Percentiles rank a stretch among this genome's conserved stretches.
phyloP scores from a whole-genome alignment of 225 moss, liverwort and hornwort genomes.

The Anthoceros angustus region DNA sequence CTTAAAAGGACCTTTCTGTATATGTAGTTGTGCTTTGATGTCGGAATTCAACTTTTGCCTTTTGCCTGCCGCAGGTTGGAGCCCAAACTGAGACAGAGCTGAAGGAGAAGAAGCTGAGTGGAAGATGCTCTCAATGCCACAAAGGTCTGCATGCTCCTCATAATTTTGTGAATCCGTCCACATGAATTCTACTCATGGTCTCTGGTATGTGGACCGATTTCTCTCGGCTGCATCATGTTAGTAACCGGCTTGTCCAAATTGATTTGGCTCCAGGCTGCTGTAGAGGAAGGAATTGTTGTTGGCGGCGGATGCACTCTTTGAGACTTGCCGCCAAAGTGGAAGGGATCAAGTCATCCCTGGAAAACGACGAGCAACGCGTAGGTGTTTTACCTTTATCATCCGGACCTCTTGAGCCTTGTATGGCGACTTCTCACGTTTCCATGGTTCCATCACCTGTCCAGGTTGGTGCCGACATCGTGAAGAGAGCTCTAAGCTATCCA shows the following conservation, averaged over 20 bases:
- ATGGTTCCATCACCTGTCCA: neutral
- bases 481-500: conserved; percentile 72
- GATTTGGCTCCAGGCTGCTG: conserved; percentile 37
- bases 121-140: conserved; percentile 96
- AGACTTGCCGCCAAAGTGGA: conserved; percentile 82
- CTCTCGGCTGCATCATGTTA: neutral
- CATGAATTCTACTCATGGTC: neutral
- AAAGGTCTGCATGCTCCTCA: conserved; percentile 19
- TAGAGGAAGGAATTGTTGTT: conserved; percentile 93
- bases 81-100: conserved; percentile 93
- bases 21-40: neutral
- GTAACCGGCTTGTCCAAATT: neutral
- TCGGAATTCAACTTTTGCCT: neutral
- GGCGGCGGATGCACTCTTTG: conserved; percentile 88
- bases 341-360: conserved; percentile 63
- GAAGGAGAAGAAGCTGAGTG: conserved; percentile 95
- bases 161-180: neutral
- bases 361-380: conserved; percentile 70
- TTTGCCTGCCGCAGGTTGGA: conserved; percentile 33
- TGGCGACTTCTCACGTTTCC: neutral
- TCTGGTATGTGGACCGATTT: neutral
- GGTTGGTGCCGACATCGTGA: conserved; percentile 44
- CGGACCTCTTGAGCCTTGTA: neutral
- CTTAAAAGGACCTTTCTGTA: too few species aligned
- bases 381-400: conserved; percentile 14